These are phyloP conservation scores for Penicillium verhagenii DNA, from an alignment of 495 filamentous ascomycete species.

Conservation along the genomic window DNA sequence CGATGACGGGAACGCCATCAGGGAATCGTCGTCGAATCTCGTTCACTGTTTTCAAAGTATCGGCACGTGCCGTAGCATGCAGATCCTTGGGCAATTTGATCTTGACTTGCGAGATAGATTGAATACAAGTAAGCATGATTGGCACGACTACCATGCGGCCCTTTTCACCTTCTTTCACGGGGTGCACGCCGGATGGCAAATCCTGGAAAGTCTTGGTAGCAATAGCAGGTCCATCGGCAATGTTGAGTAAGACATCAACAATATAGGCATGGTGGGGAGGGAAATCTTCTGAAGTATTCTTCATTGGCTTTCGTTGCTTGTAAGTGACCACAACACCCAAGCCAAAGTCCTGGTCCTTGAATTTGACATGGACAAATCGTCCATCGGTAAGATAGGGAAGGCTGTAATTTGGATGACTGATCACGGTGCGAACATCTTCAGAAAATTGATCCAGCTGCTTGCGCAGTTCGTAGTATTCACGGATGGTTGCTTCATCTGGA, in stretches of 20 bases:
- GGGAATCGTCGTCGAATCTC: slow-evolving; percentile 83
- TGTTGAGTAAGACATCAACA: slow-evolving; percentile 75
- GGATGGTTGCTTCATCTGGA: slow-evolving; percentile 78
- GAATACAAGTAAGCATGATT: slow-evolving; percentile 78
- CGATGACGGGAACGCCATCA: slow-evolving; percentile 84
- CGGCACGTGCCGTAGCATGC: slow-evolving; percentile 58
- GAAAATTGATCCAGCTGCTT: slow-evolving; percentile 78
- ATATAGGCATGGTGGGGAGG: slow-evolving; percentile 71
- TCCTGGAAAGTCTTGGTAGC: slow-evolving; percentile 59
- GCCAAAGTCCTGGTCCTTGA: slow-evolving; percentile 78
- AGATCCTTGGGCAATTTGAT: slow-evolving; percentile 78
- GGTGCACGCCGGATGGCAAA: slow-evolving; percentile 61
- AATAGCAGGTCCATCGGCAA: slow-evolving; percentile 59
- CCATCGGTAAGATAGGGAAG: slow-evolving; percentile 78
- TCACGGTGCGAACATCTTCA: slow-evolving; percentile 82
- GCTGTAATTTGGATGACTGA: slow-evolving; percentile 84
- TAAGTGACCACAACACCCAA: slow-evolving; percentile 86
- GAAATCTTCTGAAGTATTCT: slow-evolving; percentile 61
- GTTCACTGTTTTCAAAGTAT: slow-evolving; percentile 62
- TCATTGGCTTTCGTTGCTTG: slow-evolving; percentile 57
- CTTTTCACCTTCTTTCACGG: slow-evolving; percentile 63
- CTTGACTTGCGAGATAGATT: slow-evolving; percentile 71
- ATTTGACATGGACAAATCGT: slow-evolving; percentile 78
- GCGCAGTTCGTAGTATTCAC: slow-evolving; percentile 86
- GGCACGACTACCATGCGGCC: slow-evolving; percentile 82